These are phyloP conservation scores for Pisolithus marmoratus DNA, from an alignment of 768 basidiomycete genomes.

Conservation along the genomic window DNA sequence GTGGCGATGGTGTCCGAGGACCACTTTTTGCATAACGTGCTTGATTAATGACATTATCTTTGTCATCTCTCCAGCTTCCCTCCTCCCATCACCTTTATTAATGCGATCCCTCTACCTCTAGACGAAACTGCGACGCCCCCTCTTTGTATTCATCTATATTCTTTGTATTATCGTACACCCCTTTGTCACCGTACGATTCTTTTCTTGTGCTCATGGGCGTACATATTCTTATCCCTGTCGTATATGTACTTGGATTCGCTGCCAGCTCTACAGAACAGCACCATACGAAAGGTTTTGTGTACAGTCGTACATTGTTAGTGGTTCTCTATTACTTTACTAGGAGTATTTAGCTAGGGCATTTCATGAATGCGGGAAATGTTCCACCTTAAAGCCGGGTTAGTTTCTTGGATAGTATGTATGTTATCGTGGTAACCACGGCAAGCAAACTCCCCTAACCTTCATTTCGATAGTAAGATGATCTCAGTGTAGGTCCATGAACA, in stretches of 20 bases:
- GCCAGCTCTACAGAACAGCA: not conserved
- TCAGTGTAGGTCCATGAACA: too few relatives aligned
- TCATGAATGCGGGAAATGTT: too few relatives aligned
- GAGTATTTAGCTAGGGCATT: too few relatives aligned
- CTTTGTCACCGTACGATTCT: not conserved
- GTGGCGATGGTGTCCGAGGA: constrained; percentile 65
- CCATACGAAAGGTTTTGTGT: too few relatives aligned
- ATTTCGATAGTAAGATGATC: too few relatives aligned
- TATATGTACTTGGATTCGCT: not conserved
- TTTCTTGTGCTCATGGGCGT: not conserved
- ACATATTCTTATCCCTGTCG: not conserved
- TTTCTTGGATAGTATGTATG: too few relatives aligned
- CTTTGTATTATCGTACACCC: not conserved
- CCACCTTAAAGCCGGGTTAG: too few relatives aligned
- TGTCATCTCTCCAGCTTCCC: not conserved
- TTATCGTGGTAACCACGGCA: too few relatives aligned
- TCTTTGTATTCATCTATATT: constrained; percentile 1
- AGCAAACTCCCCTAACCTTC: too few relatives aligned
- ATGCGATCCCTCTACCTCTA: not conserved
- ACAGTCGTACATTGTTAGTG: too few relatives aligned
- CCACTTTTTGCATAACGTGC: constrained; percentile 36
- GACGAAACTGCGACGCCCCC: constrained; percentile 13
- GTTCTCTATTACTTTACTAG: too few relatives aligned
- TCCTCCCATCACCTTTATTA: constrained; percentile 4
- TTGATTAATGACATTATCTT: not conserved